These are phyloP conservation scores for Escallonia herrerae DNA, from an alignment of 129 eudicot species.

Conservation along the genomic window DNA sequence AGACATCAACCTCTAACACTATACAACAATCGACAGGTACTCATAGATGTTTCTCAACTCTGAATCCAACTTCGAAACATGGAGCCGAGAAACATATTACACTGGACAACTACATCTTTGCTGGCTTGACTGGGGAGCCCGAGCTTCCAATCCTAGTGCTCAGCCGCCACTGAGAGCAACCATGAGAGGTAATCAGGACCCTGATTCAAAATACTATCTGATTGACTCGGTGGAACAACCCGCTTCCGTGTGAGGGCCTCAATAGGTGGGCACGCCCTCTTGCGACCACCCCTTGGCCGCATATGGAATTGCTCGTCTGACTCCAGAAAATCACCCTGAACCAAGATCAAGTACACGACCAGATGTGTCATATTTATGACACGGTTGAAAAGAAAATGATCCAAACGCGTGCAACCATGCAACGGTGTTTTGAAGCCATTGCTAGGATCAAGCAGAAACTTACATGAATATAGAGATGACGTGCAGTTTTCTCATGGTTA, in stretches of 20 bases:
- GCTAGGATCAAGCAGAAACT: not conserved
- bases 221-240: slow-evolving; percentile 33
- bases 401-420: not conserved
- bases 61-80: too few species aligned
- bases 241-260: slow-evolving; percentile 52
- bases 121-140: too few species aligned
- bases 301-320: slow-evolving; percentile 57
- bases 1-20: too few species aligned
- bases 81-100: too few species aligned
- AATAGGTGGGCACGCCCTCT: slow-evolving; percentile 46
- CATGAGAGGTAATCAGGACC: slow-evolving; percentile 44
- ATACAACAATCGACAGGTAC: too few species aligned
- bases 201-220: slow-evolving; percentile 16
- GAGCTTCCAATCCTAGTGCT: not conserved
- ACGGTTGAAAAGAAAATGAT: not conserved
- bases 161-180: slow-evolving; percentile 30
- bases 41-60: too few species aligned
- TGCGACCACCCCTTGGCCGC: slow-evolving; percentile 72
- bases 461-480: slow-evolving; percentile 54
- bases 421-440: too few species aligned
- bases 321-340: slow-evolving; percentile 80
- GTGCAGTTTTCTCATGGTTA: slow-evolving; percentile 62
- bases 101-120: too few species aligned
- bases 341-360: not conserved
- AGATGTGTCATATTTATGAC: not conserved